phyloP scores from a whole-genome alignment of 768 basidiomycete species.

The Fistulinella prunicolor region DNA sequence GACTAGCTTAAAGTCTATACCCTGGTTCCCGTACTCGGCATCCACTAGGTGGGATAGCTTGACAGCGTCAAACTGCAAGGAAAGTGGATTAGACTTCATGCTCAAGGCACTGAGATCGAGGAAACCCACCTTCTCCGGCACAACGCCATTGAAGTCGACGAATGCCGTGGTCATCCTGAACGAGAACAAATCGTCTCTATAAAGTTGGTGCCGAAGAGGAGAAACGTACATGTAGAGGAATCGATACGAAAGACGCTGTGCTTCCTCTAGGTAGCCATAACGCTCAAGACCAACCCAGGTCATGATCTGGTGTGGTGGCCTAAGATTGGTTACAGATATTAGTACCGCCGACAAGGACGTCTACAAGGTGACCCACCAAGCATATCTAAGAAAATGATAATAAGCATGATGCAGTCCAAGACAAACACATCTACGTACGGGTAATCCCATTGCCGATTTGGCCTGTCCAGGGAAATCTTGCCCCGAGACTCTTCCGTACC shows the following conservation, averaged over 20 bases:
- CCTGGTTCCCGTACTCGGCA: slow-evolving; percentile 96
- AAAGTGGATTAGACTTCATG: neutral
- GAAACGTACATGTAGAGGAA: slow-evolving; percentile 99
- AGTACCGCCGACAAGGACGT: slow-evolving; percentile 4
- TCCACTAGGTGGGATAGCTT: slow-evolving; percentile 94
- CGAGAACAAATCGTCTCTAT: slow-evolving; percentile 2
- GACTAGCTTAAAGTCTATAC: slow-evolving; percentile 96
- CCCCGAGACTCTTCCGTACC: slow-evolving; percentile 97
- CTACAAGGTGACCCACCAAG: slow-evolving; percentile 45
- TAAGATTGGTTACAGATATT: slow-evolving; percentile 22
- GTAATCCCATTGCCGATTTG: slow-evolving; percentile 99
- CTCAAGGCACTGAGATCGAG: neutral
- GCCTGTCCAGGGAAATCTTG: slow-evolving; percentile 91
- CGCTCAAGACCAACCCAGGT: slow-evolving; percentile 95
- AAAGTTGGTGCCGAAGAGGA: slow-evolving; percentile 3
- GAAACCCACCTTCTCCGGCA: slow-evolving; percentile 81
- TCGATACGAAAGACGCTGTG: slow-evolving; percentile 89
- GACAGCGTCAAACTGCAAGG: slow-evolving; percentile 84
- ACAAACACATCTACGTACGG: slow-evolving; percentile 54
- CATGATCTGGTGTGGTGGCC: slow-evolving; percentile 99
- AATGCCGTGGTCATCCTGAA: slow-evolving; percentile 88
- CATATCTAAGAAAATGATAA: slow-evolving; percentile 46
- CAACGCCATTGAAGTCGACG: slow-evolving; percentile 96
- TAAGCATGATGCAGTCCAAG: slow-evolving; percentile 9
- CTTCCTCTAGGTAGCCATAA: slow-evolving; percentile 92